Conservation (phyloP, 2,329 filamentous ascomycete genomes). For the Ophiostoma montium region DNA sequence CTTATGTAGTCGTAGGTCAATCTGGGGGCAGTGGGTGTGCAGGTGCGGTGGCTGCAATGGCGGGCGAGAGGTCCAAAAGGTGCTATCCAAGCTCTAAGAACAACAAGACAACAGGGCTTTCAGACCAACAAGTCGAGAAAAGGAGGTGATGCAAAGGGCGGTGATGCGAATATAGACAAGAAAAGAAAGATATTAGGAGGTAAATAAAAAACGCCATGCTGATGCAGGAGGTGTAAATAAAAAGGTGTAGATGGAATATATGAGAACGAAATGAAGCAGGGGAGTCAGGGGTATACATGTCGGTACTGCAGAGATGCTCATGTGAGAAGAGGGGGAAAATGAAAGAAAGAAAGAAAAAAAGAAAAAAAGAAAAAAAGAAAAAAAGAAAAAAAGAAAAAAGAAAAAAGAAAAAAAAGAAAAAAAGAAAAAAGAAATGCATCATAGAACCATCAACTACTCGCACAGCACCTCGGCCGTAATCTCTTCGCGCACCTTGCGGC, state of each 20-base stretch:
- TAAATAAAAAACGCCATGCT: background rate
- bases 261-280: too few relatives aligned
- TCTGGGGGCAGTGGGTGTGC: background rate
- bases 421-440: background rate
- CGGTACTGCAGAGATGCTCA: background rate
- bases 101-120: too few relatives aligned
- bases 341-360: background rate
- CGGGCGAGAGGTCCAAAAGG: too few relatives aligned
- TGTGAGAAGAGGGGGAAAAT: background rate
- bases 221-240: background rate
- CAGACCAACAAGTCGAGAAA: background rate
- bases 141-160: background rate
- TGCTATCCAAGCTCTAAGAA: too few relatives aligned
- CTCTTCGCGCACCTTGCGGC: conserved; percentile 67
- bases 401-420: background rate
- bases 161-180: background rate
- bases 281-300: background rate
- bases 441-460: background rate
- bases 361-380: background rate
- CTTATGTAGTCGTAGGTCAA: background rate
- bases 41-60: background rate
- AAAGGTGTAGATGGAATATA: background rate
- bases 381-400: background rate
- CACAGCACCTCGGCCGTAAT: conserved; percentile 48
- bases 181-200: background rate